Base-by-base conservation (phyloP, 177 flowering plant species). In the Vitis hybrid region DNA sequence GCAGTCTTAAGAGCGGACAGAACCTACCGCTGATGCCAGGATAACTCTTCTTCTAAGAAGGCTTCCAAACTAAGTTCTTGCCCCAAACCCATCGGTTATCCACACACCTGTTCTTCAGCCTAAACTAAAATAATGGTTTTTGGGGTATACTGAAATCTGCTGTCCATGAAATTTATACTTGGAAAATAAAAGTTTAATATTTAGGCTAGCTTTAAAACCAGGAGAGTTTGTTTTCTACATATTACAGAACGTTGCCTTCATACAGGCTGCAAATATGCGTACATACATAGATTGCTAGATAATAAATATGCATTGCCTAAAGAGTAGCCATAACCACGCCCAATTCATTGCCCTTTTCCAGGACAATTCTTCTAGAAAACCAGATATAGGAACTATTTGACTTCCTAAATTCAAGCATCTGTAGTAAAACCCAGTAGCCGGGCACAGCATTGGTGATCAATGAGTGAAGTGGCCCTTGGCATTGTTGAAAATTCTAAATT, bases 341-440 rank as follows among this genome's bases (percentile, higher is more conserved):
- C 7, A 59, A 65, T 17, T 49, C 51, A 31, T 28, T 11, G 51
- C 19, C 51, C 51, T 13, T 12, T 33, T 62, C 19, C 49, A 62
- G 44, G 12, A 38, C 50, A 56, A 60, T 15, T 62, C n/a, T 47
- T 47, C 24, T 57, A 11, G 38, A 61, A 14, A 2, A 31, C 69
- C 67, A 52, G 47, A 53, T 22, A 64, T 49, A 24, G 19, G 59
- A 59, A 51, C 69, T 50, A 64, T 51, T 33, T 19, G 1, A 49
- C 64, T 9, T 51, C 56, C 13, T 22, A 28, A 15, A 11, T 22
- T 65, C 73, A 63, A 57, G 59, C 64, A 49, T 17, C 20, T 13
- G 49, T 18, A 55, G 10, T 14, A 4, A 49, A 58, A 33, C 57
- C 58, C 38, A 28, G 62, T 9, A 38, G 44, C 31, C 8, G 1